phyloP scores from a whole-genome alignment of 306 rosid genomes.

The Hippophae tibetana region DNA sequence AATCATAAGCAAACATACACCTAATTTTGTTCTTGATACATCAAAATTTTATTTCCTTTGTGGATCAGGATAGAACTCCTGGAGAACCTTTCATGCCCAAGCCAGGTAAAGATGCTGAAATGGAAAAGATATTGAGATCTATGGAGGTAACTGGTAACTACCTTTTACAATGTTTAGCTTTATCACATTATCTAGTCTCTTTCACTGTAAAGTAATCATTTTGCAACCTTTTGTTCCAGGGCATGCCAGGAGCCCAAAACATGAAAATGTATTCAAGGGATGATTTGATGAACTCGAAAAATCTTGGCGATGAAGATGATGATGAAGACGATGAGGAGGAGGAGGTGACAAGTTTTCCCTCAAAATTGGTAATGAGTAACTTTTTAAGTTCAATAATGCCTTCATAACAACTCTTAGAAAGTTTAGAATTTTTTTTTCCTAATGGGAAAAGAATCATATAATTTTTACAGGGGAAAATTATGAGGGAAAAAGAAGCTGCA shows the following conservation, averaged over 20 bases:
- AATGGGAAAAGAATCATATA: background rate
- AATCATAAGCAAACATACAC: background rate
- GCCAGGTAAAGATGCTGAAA: constrained; percentile 85
- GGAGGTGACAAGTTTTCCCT: constrained; percentile 38
- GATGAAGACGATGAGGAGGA: constrained; percentile 50
- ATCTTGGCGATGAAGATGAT: constrained; percentile 50
- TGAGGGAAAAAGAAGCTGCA: constrained; percentile 48
- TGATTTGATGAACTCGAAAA: constrained; percentile 76
- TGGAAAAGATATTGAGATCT: constrained; percentile 80
- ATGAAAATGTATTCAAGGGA: constrained; percentile 97
- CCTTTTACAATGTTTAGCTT: background rate
- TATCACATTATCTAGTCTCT: background rate
- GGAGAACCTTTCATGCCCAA: constrained; percentile 84
- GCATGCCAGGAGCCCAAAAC: constrained; percentile 99
- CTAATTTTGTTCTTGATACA: background rate
- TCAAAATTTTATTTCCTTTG: constrained; percentile 1
- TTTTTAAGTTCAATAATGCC: background rate
- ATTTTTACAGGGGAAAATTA: constrained; percentile 49
- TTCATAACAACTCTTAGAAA: background rate
- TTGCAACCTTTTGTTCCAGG: constrained; percentile 39
- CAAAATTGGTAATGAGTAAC: constrained; percentile 53
- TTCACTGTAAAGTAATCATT: background rate
- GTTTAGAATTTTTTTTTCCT: background rate
- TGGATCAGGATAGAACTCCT: constrained; percentile 60
- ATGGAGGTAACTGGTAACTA: constrained; percentile 60